Evolutionary conservation across 164 flowering plant species (phyloP).

Genomic region (Cinnamomum micranthum): DNA sequence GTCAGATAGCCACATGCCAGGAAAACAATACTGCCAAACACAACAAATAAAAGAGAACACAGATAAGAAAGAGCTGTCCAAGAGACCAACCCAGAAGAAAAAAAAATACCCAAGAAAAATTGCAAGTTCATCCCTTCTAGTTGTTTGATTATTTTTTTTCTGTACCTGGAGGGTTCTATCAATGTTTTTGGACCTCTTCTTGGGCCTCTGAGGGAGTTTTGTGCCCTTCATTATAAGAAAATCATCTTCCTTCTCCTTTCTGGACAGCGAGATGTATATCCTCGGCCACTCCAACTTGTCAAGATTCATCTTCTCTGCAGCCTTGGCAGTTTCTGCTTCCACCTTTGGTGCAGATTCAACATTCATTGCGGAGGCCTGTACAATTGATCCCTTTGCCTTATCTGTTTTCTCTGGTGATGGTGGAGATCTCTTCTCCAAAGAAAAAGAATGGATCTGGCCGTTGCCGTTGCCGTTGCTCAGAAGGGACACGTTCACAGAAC

Average conservation of each 20-base stretch:
- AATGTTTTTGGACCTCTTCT: constrained; percentile 61
- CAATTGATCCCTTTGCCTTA: constrained; percentile 11
- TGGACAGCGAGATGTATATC: constrained; percentile 48
- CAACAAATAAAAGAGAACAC: background rate
- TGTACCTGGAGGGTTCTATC: constrained; percentile 57
- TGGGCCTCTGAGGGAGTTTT: constrained; percentile 77
- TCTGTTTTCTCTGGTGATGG: constrained; percentile 22
- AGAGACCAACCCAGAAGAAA: background rate
- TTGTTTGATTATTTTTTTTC: background rate
- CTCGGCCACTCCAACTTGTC: constrained; percentile 51
- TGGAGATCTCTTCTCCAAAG: constrained; percentile 18
- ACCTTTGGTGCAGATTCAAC: constrained; percentile 1
- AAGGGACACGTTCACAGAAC: constrained; percentile 13
- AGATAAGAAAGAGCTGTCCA: background rate
- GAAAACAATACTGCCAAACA: constrained; percentile 34
- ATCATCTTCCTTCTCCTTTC: constrained; percentile 83
- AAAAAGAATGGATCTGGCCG: constrained; percentile 12
- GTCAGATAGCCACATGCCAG: constrained; percentile 77
- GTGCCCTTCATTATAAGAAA: constrained; percentile 71
- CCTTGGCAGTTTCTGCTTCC: constrained; percentile 8
- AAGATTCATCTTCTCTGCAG: constrained; percentile 28
- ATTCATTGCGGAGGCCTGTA: constrained; percentile 7
- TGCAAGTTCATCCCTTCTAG: background rate
- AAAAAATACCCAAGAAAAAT: background rate
- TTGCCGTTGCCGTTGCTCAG: constrained; percentile 15